Conservation (phyloP, 75 land plant genomes). For the Gnetum montanum region DNA sequence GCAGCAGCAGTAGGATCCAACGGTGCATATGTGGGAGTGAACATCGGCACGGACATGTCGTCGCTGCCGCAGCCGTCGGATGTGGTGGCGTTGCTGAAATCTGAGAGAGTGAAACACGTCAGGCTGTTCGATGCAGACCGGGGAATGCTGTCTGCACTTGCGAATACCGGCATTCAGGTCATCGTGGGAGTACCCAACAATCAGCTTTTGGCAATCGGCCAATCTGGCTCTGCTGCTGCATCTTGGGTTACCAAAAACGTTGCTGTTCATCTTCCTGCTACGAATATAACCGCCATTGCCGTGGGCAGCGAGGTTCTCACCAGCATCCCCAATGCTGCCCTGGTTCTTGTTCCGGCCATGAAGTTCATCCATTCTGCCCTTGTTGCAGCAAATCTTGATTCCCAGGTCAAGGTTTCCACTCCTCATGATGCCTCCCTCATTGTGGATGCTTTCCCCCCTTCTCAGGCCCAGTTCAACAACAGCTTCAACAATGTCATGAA, state of each 20-base stretch:
- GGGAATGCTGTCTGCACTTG: constrained; percentile 52
- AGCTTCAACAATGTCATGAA: constrained; percentile 21
- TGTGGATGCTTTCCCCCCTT: constrained; percentile 79
- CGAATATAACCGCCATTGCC: constrained; percentile 58
- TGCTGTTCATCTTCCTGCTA: constrained; percentile 46
- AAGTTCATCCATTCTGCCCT: constrained; percentile 60
- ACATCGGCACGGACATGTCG: constrained; percentile 65
- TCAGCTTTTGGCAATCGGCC: constrained; percentile 64
- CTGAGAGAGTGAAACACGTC: constrained; percentile 52
- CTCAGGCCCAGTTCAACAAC: constrained; percentile 78
- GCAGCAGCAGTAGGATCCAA: too few relatives aligned
- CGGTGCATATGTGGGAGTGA: constrained; percentile 75
- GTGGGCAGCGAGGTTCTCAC: constrained; percentile 92
- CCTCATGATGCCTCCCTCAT: constrained; percentile 68
- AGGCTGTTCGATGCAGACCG: constrained; percentile 75
- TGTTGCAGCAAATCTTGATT: constrained; percentile 45
- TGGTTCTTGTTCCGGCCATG: constrained; percentile 69
- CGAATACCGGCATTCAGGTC: constrained; percentile 53
- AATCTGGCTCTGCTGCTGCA: constrained; percentile 61
- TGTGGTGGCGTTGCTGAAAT: constrained; percentile 54
- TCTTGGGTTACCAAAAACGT: constrained; percentile 67
- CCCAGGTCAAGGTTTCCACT: constrained; percentile 68
- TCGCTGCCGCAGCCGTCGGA: constrained; percentile 42
- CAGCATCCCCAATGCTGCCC: constrained; percentile 37
- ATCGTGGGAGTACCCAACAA: constrained; percentile 67